Evolutionary conservation across 2,329 filamentous ascomycete genomes (phyloP), one percentile per base, ranked within the genome.

Genomic region (Arthrobotrys conoides): DNA sequence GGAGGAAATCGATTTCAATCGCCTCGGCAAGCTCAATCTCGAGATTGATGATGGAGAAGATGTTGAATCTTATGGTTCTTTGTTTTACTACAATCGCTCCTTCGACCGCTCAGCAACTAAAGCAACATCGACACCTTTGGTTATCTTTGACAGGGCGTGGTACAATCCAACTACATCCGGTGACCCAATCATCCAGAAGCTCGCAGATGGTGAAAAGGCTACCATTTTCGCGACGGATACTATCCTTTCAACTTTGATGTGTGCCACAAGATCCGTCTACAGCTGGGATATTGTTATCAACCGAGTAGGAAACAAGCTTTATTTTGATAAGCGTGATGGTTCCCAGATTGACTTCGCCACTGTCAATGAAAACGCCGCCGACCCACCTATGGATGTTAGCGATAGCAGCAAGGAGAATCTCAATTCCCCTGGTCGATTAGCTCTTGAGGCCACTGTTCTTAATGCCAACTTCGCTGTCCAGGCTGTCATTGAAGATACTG

Each of bases 381-480:
- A 99, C 85, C 93, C 95, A 27, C 96, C 96, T 44, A 89, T 98
- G 67, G 96, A 99, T 85, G 90, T 92, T 30, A 91, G 93, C 72
- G 95, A 98, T 83, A 93, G 93, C 83, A 94, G 93, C 87, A 96
- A 97, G 87, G 96, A 99, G 84, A 88, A 89, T 81, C 92, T 99
- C 86, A 99, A 99, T 89, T 94, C 94, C 83, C 96, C 96, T n/a
- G 87, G 88, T 70, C 93, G 94, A 68, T 90, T 99, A 73, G 95
- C 96, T 83, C 92, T 97, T 85, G 96, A 99, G 87, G 96, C 96
- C 70, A 99, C 96, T 66, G 96, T 97, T 88, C 99, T 99, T 89
- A 99, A 99, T 90, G 96, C 98, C 89, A 97, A 98, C 88, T 99
- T 99, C 85, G 92, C 93, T 82, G 93, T 97, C 86, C 96, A 99